A percentile compares a stretch with the other conserved stretches of the same genome.
phyloP scores from a whole-genome alignment of 352 stramenopile species.

The Salisapilia sapeloensis region DNA sequence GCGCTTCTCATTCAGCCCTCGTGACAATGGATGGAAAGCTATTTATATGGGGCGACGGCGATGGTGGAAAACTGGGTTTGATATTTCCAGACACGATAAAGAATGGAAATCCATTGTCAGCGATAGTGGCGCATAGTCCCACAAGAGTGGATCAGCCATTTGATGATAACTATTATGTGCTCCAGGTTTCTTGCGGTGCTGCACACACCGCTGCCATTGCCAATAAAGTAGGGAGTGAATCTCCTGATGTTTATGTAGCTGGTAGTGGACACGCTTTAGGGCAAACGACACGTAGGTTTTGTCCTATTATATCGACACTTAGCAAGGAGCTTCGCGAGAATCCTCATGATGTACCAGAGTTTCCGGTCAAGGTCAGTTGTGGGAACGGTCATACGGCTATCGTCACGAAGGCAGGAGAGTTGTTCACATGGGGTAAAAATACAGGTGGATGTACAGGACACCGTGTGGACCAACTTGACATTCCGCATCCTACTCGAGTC shows the following conservation, averaged over 20 bases:
- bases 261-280: slow-evolving; percentile 46
- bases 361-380: slow-evolving; percentile 36
- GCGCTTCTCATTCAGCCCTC: slow-evolving; percentile 55
- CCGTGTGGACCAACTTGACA: slow-evolving; percentile 8
- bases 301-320: slow-evolving; percentile 6
- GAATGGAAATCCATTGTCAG: too few species aligned
- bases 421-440: slow-evolving; percentile 69
- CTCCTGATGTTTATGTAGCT: slow-evolving; percentile 32
- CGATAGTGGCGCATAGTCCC: slow-evolving; percentile 16
- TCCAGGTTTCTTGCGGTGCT: slow-evolving; percentile 51
- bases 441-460: slow-evolving; percentile 44
- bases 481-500: slow-evolving; percentile 27
- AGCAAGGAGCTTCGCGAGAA: slow-evolving; percentile 4
- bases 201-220: slow-evolving; percentile 31
- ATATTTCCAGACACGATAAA: slow-evolving; percentile 2
- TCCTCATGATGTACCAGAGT: slow-evolving; percentile 11
- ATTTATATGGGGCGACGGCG: slow-evolving; percentile 59
- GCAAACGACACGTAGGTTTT: slow-evolving; percentile 44
- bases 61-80: slow-evolving; percentile 51
- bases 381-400: slow-evolving; percentile 47
- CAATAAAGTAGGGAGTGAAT: slow-evolving; percentile 1
- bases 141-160: slow-evolving; percentile 22
- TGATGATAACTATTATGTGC: slow-evolving; percentile 12
- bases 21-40: slow-evolving; percentile 32
- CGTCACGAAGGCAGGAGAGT: slow-evolving; percentile 36